Evolutionary conservation across 2,329 filamentous ascomycete species (phyloP).

Genomic region (Cordyceps cicadae): DNA sequence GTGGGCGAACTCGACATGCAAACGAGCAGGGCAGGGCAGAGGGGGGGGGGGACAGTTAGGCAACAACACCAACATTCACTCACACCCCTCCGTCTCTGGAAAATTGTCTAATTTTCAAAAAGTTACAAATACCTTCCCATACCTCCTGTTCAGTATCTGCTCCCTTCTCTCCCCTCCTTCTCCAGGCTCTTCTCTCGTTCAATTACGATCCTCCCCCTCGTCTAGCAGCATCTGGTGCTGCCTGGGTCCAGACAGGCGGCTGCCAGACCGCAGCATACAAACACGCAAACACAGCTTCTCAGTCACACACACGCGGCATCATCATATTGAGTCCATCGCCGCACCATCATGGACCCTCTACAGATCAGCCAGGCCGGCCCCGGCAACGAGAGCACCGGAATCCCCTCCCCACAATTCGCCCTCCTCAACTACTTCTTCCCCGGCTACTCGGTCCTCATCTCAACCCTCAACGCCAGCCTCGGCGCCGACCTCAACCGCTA

Average conservation of each 20-base stretch:
- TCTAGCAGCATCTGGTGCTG: background rate
- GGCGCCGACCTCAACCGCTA: conserved; percentile 56
- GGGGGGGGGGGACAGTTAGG: background rate
- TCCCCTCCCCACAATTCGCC: conserved; percentile 30
- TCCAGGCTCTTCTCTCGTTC: background rate
- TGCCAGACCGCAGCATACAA: background rate
- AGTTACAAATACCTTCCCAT: background rate
- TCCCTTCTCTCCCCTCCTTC: background rate
- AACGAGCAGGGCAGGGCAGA: background rate
- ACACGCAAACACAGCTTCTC: background rate
- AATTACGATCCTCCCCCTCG: background rate
- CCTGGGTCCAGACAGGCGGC: background rate
- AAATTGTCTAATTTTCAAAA: background rate
- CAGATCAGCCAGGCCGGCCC: background rate
- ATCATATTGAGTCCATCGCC: background rate
- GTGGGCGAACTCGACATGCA: background rate
- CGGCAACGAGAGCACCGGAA: background rate
- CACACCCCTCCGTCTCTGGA: background rate
- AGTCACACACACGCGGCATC: background rate
- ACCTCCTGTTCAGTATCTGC: no score
- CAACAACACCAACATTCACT: background rate
- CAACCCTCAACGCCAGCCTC: conserved; percentile 45
- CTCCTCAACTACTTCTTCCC: conserved; percentile 58
- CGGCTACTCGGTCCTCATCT: conserved; percentile 52
- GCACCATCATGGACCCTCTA: conserved; percentile 3